Conservation (phyloP, 2,329 filamentous ascomycete genomes). For the Aspergillus pseudoglaucus region DNA sequence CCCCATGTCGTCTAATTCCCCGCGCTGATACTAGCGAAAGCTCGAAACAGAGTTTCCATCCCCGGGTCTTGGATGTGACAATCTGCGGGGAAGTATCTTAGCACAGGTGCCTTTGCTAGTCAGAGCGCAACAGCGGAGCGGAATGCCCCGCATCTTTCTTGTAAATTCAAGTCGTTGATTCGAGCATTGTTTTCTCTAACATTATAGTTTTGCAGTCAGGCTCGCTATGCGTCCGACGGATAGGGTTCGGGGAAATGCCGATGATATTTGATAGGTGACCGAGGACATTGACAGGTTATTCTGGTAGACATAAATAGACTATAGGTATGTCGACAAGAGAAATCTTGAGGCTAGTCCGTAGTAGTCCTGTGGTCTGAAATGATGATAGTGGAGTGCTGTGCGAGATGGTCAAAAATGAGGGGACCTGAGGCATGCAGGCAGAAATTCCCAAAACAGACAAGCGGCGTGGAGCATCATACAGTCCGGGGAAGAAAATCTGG, state of each 20-base stretch:
- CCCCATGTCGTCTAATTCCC: not conserved
- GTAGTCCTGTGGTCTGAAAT: too few relatives aligned
- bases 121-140: not conserved
- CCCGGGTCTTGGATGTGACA: not conserved
- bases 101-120: not conserved
- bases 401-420: too few relatives aligned
- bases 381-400: too few relatives aligned
- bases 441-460: not conserved
- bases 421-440: not conserved
- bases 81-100: not conserved
- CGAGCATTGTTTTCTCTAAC: not conserved
- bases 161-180: not conserved
- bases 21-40: conserved; percentile 30
- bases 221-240: not conserved
- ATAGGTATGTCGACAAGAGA: too few relatives aligned
- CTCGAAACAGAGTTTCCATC: not conserved
- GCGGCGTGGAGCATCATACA: not conserved
- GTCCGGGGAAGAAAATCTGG: not conserved
- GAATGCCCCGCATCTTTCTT: not conserved
- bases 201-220: not conserved
- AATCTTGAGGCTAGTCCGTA: not conserved
- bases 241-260: not conserved
- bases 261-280: not conserved
- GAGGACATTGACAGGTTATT: not conserved
- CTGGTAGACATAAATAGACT: too few relatives aligned